Percentiles rank a stretch among this genome's conserved stretches.
phyloP scores from a whole-genome alignment of 345 rosid species.

The Pseudoturritis turrita region DNA sequence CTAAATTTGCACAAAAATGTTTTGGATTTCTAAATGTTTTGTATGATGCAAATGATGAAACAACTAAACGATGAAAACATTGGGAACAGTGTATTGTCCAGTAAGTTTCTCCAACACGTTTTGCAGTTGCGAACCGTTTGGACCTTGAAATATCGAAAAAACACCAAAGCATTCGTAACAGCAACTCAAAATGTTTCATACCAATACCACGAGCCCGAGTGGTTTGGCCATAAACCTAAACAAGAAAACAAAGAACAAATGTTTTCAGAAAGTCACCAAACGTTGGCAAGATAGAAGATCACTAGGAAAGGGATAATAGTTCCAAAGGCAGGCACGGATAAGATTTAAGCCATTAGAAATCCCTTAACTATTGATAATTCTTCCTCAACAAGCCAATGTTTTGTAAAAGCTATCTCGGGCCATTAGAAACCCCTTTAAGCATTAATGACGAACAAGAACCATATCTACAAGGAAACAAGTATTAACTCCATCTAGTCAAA shows the following conservation, averaged over 20 bases:
- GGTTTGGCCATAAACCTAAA: neutral
- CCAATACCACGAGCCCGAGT: neutral
- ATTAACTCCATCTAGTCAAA: too few species aligned
- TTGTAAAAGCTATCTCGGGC: neutral
- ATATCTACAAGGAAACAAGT: too few species aligned
- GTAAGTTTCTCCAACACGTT: conserved; percentile 73
- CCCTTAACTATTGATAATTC: neutral
- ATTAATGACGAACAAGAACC: neutral
- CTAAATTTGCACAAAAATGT: too few species aligned
- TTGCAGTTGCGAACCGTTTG: conserved; percentile 83
- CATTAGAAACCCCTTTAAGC: neutral
- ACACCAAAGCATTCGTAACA: conserved; percentile 4
- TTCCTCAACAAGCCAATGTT: neutral
- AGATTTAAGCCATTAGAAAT: neutral
- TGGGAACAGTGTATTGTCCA: conserved; percentile 92
- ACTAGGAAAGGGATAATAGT: neutral
- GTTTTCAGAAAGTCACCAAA: neutral
- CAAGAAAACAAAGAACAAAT: neutral
- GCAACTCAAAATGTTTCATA: neutral
- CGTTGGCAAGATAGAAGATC: neutral
- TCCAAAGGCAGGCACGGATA: neutral
- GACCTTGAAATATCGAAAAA: conserved; percentile 39
- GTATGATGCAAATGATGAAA: neutral
- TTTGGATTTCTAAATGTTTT: too few species aligned
- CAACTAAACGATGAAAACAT: conserved; percentile 81